Conservation (phyloP, 1,139 yeast genomes). For the Blastobotrys aristatus region DNA sequence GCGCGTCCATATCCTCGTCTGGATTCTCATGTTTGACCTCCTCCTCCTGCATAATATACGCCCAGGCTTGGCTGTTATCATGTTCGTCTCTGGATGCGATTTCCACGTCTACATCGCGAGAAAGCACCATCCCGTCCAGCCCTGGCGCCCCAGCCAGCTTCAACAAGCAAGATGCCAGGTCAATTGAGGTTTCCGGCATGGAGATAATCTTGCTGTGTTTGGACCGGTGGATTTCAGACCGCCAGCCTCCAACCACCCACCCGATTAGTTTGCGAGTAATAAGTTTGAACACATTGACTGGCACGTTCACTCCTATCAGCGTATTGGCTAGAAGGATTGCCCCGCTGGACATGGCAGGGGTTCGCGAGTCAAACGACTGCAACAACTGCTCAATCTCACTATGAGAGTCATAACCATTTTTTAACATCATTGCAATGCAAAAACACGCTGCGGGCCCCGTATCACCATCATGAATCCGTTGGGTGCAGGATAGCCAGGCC, state of each 20-base stretch:
- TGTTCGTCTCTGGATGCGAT: not conserved
- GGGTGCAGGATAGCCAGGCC: constrained; percentile 15
- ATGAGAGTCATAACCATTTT: not conserved
- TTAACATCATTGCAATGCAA: constrained; percentile 11
- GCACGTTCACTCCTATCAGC: constrained; percentile 1
- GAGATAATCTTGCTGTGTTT: not conserved
- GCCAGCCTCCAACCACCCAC: constrained; percentile 5
- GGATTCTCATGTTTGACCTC: not conserved
- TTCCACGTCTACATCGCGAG: not conserved
- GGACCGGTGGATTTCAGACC: not conserved
- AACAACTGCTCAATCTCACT: constrained; percentile 7
- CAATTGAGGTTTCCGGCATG: not conserved
- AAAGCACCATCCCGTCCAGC: not conserved
- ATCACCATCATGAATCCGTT: constrained; percentile 14
- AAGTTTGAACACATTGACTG: not conserved
- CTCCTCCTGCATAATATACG: not conserved
- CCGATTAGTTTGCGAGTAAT: not conserved
- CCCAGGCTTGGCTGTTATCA: constrained; percentile 1
- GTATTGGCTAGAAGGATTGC: constrained; percentile 5
- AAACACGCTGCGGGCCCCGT: constrained; percentile 19
- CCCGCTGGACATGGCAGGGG: constrained; percentile 11
- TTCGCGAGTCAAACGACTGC: constrained; percentile 6
- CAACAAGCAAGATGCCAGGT: constrained; percentile 3
- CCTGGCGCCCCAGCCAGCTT: not conserved
- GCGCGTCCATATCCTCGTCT: not conserved